Base-by-base conservation (phyloP, 441 rosid genomes). In the Kokia cookei region DNA sequence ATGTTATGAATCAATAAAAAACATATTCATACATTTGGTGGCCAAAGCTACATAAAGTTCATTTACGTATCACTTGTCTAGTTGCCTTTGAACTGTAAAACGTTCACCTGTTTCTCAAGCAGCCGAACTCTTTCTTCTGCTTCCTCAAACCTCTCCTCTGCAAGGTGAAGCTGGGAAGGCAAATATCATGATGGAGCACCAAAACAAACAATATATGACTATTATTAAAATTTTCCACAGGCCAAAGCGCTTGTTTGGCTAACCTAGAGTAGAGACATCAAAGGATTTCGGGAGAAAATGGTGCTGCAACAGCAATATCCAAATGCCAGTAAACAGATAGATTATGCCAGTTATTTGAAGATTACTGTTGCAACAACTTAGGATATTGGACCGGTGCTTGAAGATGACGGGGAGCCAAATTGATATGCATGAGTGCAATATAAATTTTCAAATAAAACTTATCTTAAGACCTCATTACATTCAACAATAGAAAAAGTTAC, bases 81-180 rank as follows among this genome's bases (percentile, higher is more conserved):
- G 7, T 45, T 42, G 59, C 60, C 63, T 15, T 71, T 12, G 19
- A 47, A 45, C 50, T 13, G 14, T 10, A 59, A 59, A 59, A 54
- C 51, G 42, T n/a, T 50, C 69, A 87, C 91, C 84, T 87, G 88
- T 74, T 86, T 83, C 86, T 89, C 91, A 69, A 87, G 88, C 78
- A 82, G 89, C 81, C 78, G 83, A 69, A 88, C 77, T 84, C 91
- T 89, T 69, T 82, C 90, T 75, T 87, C 93, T 71, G 93, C 86
- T 81, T 87, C 91, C 65, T 87, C 91, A 60, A 86, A 83, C 77
- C 83, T 85, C 76, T 87, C 93, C 74, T 87, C 93, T 76, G 91
- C 87, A 89, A 86, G 86, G 82, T 86, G 90, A 81, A 86, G 90
- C 93, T 89, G 88, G 82, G 81, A 76, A 83, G 69, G 76, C 81